Evolutionary conservation across 2,329 filamentous ascomycete species (phyloP).

Genomic region (Phyllosticta capitalensis): DNA sequence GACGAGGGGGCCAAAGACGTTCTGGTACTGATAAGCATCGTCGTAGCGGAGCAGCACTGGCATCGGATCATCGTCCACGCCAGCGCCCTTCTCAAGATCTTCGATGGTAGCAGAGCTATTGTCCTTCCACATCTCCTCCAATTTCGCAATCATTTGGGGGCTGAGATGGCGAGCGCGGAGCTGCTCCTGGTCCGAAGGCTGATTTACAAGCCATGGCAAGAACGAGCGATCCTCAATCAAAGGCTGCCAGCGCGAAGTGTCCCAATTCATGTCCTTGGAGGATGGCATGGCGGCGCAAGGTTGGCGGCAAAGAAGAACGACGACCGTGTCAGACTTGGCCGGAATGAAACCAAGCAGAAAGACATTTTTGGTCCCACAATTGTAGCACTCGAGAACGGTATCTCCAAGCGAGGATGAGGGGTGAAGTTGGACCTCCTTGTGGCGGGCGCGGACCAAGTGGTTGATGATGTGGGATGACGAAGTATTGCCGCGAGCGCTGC

Average conservation of each 20-base stretch:
- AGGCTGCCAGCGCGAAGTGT: slow-evolving; percentile 94
- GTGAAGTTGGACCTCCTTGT: slow-evolving; percentile 98
- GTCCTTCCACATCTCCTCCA: slow-evolving; percentile 98
- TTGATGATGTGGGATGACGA: slow-evolving; percentile 98
- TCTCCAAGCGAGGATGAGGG: slow-evolving; percentile 88
- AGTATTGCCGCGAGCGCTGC: slow-evolving; percentile 91
- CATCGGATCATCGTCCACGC: slow-evolving; percentile 88
- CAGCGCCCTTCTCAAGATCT: slow-evolving; percentile 83
- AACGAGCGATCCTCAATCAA: slow-evolving; percentile 96
- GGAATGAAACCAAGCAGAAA: slow-evolving; percentile 97
- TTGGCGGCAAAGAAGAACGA: slow-evolving; percentile 91
- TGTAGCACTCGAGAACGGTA: slow-evolving; percentile 96
- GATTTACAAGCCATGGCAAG: slow-evolving; percentile 80
- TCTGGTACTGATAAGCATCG: slow-evolving; percentile 97
- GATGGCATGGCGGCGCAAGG: slow-evolving; percentile 91
- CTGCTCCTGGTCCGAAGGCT: slow-evolving; percentile 89
- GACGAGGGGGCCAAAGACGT: slow-evolving; percentile 93
- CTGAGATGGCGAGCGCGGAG: slow-evolving; percentile 88
- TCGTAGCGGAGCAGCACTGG: slow-evolving; percentile 91
- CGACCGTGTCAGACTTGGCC: slow-evolving; percentile 95
- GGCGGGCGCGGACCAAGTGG: slow-evolving; percentile 89
- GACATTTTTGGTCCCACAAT: slow-evolving; percentile 98
- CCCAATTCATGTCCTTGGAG: slow-evolving; percentile 99
- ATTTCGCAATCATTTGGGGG: slow-evolving; percentile 86
- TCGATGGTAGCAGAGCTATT: slow-evolving; percentile 79